Evolutionary conservation across 2,329 filamentous ascomycete genomes (phyloP).

Genomic region (Cladosporium velox): DNA sequence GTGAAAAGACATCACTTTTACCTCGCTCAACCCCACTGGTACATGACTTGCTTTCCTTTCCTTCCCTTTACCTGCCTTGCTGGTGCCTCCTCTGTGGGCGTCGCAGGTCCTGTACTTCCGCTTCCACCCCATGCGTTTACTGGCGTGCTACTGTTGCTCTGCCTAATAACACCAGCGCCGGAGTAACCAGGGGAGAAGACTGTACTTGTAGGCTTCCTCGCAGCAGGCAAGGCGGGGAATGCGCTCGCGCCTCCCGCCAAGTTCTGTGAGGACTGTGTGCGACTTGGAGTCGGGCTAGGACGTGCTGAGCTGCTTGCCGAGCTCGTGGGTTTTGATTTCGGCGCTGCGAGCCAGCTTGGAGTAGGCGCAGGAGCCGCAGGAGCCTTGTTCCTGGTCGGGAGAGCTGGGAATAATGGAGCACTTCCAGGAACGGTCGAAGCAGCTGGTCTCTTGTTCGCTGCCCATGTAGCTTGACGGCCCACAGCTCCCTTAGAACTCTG

Average conservation of each 20-base stretch:
- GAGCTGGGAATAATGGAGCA: conserved; percentile 31
- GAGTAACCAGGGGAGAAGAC: conserved; percentile 54
- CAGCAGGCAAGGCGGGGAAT: conserved; percentile 81
- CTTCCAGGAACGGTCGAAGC: conserved; percentile 23
- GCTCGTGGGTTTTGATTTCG: conserved; percentile 29
- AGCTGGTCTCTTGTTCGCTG: conserved; percentile 40
- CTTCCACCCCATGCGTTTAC: conserved; percentile 45
- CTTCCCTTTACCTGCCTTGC: conserved; percentile 44
- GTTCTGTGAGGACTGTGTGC: conserved; percentile 37
- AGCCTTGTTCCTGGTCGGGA: conserved; percentile 29
- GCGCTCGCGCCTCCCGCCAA: conserved; percentile 53
- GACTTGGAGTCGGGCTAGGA: conserved; percentile 39
- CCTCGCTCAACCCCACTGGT: conserved; percentile 48
- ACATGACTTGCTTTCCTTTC: conserved; percentile 54
- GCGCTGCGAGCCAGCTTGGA: conserved; percentile 34
- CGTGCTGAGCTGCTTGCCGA: conserved; percentile 33
- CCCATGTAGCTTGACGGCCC: conserved; percentile 60
- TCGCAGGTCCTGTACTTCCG: conserved; percentile 30
- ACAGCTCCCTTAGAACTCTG: conserved; percentile 65
- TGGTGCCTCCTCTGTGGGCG: conserved; percentile 28
- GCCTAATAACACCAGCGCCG: conserved; percentile 47
- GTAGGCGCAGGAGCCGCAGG: conserved; percentile 24
- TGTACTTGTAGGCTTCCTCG: conserved; percentile 66
- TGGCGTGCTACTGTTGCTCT: conserved; percentile 42
- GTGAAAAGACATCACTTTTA: not conserved